Conservation (phyloP, 495 filamentous ascomycete genomes). For the Parmelia sp. region DNA sequence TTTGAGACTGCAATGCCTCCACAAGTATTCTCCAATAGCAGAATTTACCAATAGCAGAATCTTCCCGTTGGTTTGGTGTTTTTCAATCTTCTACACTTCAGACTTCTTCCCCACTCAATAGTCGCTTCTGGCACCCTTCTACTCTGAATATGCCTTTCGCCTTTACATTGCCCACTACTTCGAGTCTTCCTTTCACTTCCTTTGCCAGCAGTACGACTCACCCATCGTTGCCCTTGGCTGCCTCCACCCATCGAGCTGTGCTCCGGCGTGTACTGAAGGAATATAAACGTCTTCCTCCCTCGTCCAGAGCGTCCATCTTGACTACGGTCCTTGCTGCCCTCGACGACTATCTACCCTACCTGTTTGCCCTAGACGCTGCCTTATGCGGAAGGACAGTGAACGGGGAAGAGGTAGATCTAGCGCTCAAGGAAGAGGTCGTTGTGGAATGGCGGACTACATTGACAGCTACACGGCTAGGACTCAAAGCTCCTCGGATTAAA, state of each 20-base stretch:
- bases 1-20: not conserved
- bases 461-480: constrained; percentile 51
- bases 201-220: constrained; percentile 61
- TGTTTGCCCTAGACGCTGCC: constrained; percentile 65
- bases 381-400: constrained; percentile 46
- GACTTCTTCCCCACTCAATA: not conserved
- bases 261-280: constrained; percentile 71
- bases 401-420: constrained; percentile 59
- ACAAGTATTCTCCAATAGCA: not conserved
- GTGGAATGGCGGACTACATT: constrained; percentile 83
- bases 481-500: constrained; percentile 54
- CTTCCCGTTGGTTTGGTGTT: too few species aligned
- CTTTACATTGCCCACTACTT: constrained; percentile 79
- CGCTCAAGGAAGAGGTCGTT: constrained; percentile 49
- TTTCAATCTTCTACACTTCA: not conserved
- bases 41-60: too few species aligned
- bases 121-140: not conserved
- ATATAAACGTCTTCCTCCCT: constrained; percentile 68
- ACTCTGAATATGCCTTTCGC: constrained; percentile 65
- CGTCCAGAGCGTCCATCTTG: constrained; percentile 60
- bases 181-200: constrained; percentile 67
- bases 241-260: constrained; percentile 71
- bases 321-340: constrained; percentile 58
- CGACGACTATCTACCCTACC: constrained; percentile 71
- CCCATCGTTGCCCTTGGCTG: constrained; percentile 71